These are phyloP conservation scores for Chrysopogon serrulatus DNA, from an alignment of 176 grass and related monocot genomes.

Conservation along the genomic window DNA sequence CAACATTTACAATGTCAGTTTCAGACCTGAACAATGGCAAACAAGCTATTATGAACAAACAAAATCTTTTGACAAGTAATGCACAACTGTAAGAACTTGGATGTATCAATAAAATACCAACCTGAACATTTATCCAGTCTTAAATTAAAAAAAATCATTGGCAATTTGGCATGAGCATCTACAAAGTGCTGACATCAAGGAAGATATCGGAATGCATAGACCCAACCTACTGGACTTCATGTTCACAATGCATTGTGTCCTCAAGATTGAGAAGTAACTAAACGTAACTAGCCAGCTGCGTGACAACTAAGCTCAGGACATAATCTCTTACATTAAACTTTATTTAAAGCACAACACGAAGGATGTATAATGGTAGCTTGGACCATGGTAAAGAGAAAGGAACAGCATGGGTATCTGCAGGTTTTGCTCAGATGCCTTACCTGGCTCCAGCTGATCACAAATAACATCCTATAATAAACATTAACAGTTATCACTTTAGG, in stretches of 20 bases:
- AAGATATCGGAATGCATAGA: neutral
- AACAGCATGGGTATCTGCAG: neutral
- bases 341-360: neutral
- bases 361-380: neutral
- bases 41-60: neutral
- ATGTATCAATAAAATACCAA: neutral
- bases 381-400: neutral
- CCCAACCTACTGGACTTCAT: neutral
- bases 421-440: neutral
- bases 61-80: neutral
- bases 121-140: neutral
- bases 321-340: neutral
- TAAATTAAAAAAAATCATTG: neutral
- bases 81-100: neutral
- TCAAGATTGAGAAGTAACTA: neutral
- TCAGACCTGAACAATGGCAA: constrained; percentile 55
- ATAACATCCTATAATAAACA: neutral
- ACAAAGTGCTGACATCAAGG: neutral
- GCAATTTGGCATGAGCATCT: neutral
- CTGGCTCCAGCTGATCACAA: neutral
- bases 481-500: no score
- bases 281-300: neutral
- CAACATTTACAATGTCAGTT: constrained; percentile 81
- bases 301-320: neutral
- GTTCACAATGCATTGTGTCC: neutral